These are phyloP conservation scores for barrel medic (Medicago truncatula) DNA, from an alignment of 306 rosid genomes.

Conservation along the genomic window MtrunA17r5.0-ANR NC_053042.1:14077501-14078000, in stretches of 20 bases:
- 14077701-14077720: constrained; percentile 53
- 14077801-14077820: constrained; percentile 54
- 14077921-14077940: neutral
- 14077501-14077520: constrained; percentile 58
- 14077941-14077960: neutral
- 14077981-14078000: neutral
- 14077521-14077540: neutral
- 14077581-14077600: no score
- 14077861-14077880: constrained; percentile 36
- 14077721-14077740: constrained; percentile 59
- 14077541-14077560: neutral
- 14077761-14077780: constrained; percentile 63
- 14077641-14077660: constrained; percentile 39
- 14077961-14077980: neutral
- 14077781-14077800: constrained; percentile 47
- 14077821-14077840: constrained; percentile 66
- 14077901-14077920: neutral
- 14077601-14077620: constrained; percentile 50
- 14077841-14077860: constrained; percentile 53
- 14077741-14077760: constrained; percentile 58
- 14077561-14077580: no score
- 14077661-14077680: constrained; percentile 39
- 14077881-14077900: constrained; percentile 64
- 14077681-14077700: constrained; percentile 43
- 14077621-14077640: constrained; percentile 48